Evolutionary conservation across 352 stramenopile genomes (phyloP).

Genomic region (Phytopythium montanum): DNA sequence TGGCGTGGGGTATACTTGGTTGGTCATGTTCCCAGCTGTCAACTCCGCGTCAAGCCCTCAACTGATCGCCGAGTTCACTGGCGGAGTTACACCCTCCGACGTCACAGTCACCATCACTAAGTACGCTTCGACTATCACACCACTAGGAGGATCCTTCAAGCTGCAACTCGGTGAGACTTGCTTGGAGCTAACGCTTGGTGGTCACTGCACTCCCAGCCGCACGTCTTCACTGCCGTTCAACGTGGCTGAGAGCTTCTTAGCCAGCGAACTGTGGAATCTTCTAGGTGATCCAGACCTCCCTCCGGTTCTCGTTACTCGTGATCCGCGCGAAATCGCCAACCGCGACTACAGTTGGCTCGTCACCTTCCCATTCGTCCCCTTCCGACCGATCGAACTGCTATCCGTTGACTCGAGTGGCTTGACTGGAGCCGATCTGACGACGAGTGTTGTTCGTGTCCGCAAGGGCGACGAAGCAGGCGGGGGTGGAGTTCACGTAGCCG

Average conservation of each 20-base stretch:
- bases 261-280: conserved; percentile 48
- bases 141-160: conserved; percentile 54
- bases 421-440: background rate
- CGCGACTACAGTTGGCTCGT: conserved; percentile 44
- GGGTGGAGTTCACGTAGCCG: conserved; percentile 50
- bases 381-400: conserved; percentile 10
- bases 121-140: conserved; percentile 22
- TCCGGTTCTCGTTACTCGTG: conserved; percentile 44
- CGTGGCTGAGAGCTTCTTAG: conserved; percentile 46
- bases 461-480: conserved; percentile 31
- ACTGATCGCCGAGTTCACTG: conserved; percentile 29
- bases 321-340: conserved; percentile 8
- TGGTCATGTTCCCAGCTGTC: conserved; percentile 29
- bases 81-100: conserved; percentile 12
- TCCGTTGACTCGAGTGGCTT: background rate
- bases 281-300: conserved; percentile 32
- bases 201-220: conserved; percentile 38
- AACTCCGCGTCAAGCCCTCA: conserved; percentile 9
- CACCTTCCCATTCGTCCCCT: conserved; percentile 32
- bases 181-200: conserved; percentile 39
- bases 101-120: conserved; percentile 22
- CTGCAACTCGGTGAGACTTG: conserved; percentile 59
- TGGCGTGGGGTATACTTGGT: conserved; percentile 42
- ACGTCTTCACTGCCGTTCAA: conserved; percentile 39
- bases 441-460: conserved; percentile 19